A percentile compares a stretch with the other conserved stretches of the same genome.
phyloP scores from a whole-genome alignment of 139 green algal genomes.

The Raphidocelis subcapitata region DNA sequence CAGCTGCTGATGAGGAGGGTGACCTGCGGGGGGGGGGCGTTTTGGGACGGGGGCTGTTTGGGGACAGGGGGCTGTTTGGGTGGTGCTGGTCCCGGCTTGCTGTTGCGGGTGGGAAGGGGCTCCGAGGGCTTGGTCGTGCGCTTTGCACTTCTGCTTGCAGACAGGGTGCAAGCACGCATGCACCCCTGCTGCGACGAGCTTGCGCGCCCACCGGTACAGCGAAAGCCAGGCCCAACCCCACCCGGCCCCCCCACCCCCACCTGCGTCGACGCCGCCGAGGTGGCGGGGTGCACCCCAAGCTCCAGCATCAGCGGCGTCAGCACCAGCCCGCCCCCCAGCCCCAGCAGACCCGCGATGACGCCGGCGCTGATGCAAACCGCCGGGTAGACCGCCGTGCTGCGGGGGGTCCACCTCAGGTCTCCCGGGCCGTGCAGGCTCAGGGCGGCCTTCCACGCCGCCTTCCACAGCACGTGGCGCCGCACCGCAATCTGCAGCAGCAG shows the following conservation, averaged over 20 bases:
- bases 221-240: too few relatives aligned
- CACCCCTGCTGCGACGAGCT: too few relatives aligned
- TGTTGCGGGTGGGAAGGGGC: too few relatives aligned
- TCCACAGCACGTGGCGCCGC: constrained; percentile 3
- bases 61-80: too few relatives aligned
- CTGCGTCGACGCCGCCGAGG: constrained; percentile 41
- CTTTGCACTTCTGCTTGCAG: too few relatives aligned
- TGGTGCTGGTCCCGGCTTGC: too few relatives aligned
- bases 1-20: constrained; percentile 11
- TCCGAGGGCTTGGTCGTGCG: too few relatives aligned
- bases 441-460: not conserved
- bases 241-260: not conserved
- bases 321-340: constrained; percentile 43
- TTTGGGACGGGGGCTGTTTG: too few relatives aligned
- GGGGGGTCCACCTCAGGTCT: constrained; percentile 23
- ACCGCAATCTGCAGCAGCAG: not conserved
- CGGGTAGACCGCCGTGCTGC: constrained; percentile 45
- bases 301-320: constrained; percentile 57
- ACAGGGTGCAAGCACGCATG: too few relatives aligned
- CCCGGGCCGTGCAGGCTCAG: not conserved
- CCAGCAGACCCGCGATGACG: constrained; percentile 56
- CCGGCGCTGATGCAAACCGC: constrained; percentile 49
- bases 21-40: not conserved
- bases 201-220: too few relatives aligned
- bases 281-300: constrained; percentile 50